Evolutionary conservation across 1,284 basidiomycete genomes (phyloP), one percentile per base, ranked within the genome.

Genomic region (Irpex sp.): DNA sequence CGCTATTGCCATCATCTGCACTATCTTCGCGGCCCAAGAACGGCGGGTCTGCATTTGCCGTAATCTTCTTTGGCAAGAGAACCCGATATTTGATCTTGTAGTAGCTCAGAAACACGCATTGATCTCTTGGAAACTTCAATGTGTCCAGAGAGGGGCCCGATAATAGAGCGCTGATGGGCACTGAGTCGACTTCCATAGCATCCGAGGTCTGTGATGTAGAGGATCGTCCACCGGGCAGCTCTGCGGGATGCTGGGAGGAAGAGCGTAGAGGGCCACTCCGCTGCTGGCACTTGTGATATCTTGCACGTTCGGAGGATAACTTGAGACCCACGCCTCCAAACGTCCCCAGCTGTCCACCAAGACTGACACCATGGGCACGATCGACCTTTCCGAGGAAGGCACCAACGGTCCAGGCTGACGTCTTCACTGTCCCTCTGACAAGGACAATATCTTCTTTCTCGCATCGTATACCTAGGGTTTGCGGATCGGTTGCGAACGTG

Each of bases 1-100:
- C 15, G 4, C 40, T 15, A 11, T 44, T 5, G 11, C 40, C 40
- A 4, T 44, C 40, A 44, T 44, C 2, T 44, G 40, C 40, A 44
- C 40, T 15, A 6, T 13, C 38, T 2, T 26, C 26, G 2, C 26
- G 2, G 4, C 11, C 17, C 19, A 19, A 7, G n/a, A n/a, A 8
- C 5, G 5, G 15, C 2, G 56, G 21, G 17, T 17, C 60, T 11
- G 52, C 54, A n/a, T 48, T 34, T 6, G 61, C 61, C n/a, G 1
- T 17, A 19, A 57, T 34, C 34, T 62, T 62, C 55, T 11, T 58
- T 1, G 26, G 54, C 19, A 47, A 34, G 17, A 62, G 38, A 7
- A 37, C 17, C 4, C 61, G 61, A n/a, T 19, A 47, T 57, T 58
- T 62, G 3, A 58, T 13, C 56, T 62, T 62, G 31, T 62, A 62